A percentile compares a stretch with the other conserved stretches of the same genome.
These are phyloP conservation scores for Phytophthora cryptogea DNA, from an alignment of 352 stramenopile species.

Conservation along the genomic window DNA sequence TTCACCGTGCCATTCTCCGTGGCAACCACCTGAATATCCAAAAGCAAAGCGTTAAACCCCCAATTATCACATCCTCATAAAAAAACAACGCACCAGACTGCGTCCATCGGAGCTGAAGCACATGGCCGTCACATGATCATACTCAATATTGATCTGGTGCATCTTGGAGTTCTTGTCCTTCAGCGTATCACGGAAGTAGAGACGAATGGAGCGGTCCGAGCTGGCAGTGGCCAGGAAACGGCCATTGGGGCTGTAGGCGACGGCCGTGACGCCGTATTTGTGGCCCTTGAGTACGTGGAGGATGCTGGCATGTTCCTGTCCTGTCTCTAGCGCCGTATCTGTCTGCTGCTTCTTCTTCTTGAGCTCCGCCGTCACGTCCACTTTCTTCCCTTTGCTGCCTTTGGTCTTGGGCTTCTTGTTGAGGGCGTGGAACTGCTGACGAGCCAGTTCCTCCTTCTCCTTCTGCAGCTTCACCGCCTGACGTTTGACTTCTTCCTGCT, in stretches of 20 bases:
- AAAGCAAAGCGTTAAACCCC: background rate
- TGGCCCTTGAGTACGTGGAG: slow-evolving; percentile 68
- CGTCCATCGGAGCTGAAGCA: slow-evolving; percentile 79
- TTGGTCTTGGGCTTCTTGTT: slow-evolving; percentile 73
- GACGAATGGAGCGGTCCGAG: slow-evolving; percentile 73
- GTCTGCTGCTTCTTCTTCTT: slow-evolving; percentile 54
- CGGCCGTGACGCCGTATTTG: slow-evolving; percentile 70
- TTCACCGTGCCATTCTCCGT: slow-evolving; percentile 72
- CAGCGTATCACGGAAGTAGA: slow-evolving; percentile 71
- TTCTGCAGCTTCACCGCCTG: slow-evolving; percentile 44
- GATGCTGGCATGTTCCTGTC: slow-evolving; percentile 44
- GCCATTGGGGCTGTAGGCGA: slow-evolving; percentile 75
- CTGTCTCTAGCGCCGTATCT: slow-evolving; percentile 13
- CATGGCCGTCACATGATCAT: slow-evolving; percentile 77
- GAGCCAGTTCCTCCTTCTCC: slow-evolving; percentile 57
- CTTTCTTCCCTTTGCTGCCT: slow-evolving; percentile 46
- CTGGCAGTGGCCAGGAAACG: slow-evolving; percentile 78
- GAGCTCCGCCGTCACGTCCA: slow-evolving; percentile 73
- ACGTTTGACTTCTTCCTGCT: slow-evolving; percentile 47
- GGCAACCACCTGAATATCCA: slow-evolving; percentile 46
- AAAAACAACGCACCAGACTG: slow-evolving; percentile 44
- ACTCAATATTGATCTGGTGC: slow-evolving; percentile 77
- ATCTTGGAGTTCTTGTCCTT: slow-evolving; percentile 62
- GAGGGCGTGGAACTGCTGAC: slow-evolving; percentile 46
- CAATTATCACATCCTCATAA: background rate